phyloP scores from a whole-genome alignment of 164 flowering plant genomes.

The Euptelea pleiosperma region DNA sequence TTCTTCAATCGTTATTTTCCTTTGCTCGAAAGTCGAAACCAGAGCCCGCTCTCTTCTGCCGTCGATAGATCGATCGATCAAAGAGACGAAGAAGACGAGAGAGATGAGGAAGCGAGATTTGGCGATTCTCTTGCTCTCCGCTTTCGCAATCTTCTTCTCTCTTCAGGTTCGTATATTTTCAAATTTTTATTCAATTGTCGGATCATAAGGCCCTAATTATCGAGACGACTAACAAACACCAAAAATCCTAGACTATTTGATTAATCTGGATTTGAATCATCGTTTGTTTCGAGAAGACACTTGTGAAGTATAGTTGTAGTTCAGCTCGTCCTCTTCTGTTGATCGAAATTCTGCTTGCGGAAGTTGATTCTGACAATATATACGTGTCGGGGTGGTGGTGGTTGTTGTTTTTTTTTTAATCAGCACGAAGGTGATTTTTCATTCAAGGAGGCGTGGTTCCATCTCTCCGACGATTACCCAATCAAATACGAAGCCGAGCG shows the following conservation, averaged over 20 bases:
- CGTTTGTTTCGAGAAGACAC: too few relatives aligned
- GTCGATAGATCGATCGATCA: not conserved
- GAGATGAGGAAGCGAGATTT: constrained; percentile 95
- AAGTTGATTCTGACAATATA: constrained; percentile 1
- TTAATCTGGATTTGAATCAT: too few relatives aligned
- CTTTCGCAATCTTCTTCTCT: constrained; percentile 97
- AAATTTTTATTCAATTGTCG: too few relatives aligned
- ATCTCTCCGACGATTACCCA: constrained; percentile 86
- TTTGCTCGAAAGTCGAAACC: too few relatives aligned
- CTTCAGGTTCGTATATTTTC: constrained; percentile 56
- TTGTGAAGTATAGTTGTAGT: not conserved
- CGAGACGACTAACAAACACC: not conserved
- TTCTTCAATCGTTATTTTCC: too few relatives aligned
- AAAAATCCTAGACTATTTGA: too few relatives aligned
- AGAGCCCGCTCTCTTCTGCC: not conserved
- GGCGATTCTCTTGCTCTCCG: constrained; percentile 81
- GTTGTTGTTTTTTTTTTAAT: not conserved
- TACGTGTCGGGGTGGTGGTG: not conserved
- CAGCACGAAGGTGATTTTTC: constrained; percentile 97
- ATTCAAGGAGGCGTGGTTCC: constrained; percentile 93
- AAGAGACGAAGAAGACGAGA: constrained; percentile 3
- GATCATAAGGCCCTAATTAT: not conserved
- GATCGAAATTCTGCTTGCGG: not conserved
- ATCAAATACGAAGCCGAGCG: constrained; percentile 91
- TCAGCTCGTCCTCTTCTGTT: not conserved